phyloP scores from a whole-genome alignment of 2,329 filamentous ascomycete species.

The Penicillium sp. region DNA sequence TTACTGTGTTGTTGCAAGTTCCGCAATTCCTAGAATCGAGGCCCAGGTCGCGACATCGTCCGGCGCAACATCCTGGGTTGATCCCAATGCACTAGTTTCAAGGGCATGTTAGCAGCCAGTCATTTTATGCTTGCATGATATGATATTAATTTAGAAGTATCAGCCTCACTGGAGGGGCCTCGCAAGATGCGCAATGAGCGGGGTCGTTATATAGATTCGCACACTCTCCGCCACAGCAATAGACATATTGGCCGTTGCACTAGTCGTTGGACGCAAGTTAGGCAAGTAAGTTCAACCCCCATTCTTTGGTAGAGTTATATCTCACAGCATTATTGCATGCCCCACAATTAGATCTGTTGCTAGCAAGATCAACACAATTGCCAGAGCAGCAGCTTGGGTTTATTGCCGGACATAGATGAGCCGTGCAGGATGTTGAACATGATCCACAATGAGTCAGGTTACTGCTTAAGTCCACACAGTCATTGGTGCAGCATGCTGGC shows the following conservation, averaged over 20 bases:
- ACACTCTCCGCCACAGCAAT: slow-evolving; percentile 1
- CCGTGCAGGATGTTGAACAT: slow-evolving; percentile 3
- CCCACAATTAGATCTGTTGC: slow-evolving; percentile 3
- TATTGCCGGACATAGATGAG: slow-evolving; percentile 3
- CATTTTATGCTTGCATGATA: too few relatives aligned
- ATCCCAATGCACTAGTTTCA: not conserved
- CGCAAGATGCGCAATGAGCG: slow-evolving; percentile 5
- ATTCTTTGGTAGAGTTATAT: too few relatives aligned
- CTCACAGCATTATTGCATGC: slow-evolving; percentile 2
- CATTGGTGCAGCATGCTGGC: slow-evolving; percentile 1
- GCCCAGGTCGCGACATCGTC: slow-evolving; percentile 2
- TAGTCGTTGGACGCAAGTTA: not conserved
- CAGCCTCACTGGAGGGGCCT: not conserved
- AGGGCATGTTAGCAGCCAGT: not conserved
- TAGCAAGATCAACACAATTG: slow-evolving; percentile 4
- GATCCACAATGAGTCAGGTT: slow-evolving; percentile 1
- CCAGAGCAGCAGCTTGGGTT: slow-evolving; percentile 6
- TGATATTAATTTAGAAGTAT: not conserved
- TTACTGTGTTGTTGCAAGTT: slow-evolving; percentile 5
- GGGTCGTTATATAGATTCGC: not conserved
- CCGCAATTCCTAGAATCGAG: slow-evolving; percentile 3
- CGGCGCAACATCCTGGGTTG: slow-evolving; percentile 7
- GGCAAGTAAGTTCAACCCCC: too few relatives aligned
- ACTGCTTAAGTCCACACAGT: slow-evolving; percentile 5
- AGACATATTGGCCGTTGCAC: not conserved